A percentile compares a stretch with the other conserved stretches of the same genome.
These are phyloP conservation scores for Microbotryum violaceum DNA, from an alignment of 1,284 basidiomycete genomes.

Conservation along the genomic window DNA sequence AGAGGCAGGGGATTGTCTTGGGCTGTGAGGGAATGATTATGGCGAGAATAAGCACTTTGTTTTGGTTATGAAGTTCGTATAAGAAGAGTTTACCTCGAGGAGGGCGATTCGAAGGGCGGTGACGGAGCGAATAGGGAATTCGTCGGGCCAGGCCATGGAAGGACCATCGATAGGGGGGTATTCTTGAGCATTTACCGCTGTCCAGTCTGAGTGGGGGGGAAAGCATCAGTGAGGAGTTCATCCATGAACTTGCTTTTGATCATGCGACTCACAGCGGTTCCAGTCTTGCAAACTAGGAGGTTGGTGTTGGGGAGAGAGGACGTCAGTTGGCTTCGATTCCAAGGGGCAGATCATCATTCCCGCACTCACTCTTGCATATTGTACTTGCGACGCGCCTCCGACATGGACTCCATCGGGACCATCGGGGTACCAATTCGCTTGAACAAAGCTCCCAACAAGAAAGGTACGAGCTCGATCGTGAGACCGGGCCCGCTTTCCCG, in stretches of 20 bases:
- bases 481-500: conserved; percentile 5
- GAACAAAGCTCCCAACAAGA: conserved; percentile 13
- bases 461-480: conserved; percentile 6
- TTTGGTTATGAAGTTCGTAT: too few relatives aligned
- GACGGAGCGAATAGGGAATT: conserved; percentile 9
- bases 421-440: conserved; percentile 5
- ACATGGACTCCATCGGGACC: neutral
- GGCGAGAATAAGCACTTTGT: too few relatives aligned
- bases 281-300: too few relatives aligned
- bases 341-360: too few relatives aligned
- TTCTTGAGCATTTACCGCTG: conserved; percentile 8
- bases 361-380: conserved; percentile 1
- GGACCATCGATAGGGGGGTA: conserved; percentile 1
- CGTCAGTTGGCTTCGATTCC: too few relatives aligned
- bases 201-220: neutral
- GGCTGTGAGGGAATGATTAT: too few relatives aligned
- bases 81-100: neutral
- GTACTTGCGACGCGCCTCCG: conserved; percentile 3
- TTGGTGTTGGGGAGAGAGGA: too few relatives aligned
- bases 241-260: too few relatives aligned
- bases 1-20: neutral
- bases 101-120: conserved; percentile 3
- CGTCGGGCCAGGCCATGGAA: neutral
- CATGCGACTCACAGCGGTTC: too few relatives aligned
- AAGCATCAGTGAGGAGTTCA: too few relatives aligned